Percentiles rank a stretch among this genome's conserved stretches.
These are phyloP conservation scores for Gracilaria caudata DNA, from an alignment of 23 red algal genomes.

Conservation along the genomic window DNA sequence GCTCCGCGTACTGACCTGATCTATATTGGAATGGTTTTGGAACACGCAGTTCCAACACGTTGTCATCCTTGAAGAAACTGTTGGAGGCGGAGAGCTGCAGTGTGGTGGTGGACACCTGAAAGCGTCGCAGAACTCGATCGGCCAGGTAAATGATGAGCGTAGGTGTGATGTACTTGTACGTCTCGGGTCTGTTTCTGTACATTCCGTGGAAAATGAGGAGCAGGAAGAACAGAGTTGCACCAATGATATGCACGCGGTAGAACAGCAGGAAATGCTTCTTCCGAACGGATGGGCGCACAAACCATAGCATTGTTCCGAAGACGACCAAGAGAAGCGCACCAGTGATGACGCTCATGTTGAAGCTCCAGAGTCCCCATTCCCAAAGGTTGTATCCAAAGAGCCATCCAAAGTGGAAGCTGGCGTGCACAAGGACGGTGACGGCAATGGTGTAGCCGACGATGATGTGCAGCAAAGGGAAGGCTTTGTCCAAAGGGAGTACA, in stretches of 20 bases:
- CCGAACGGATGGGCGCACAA: constrained; percentile 37
- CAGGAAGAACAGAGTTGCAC: constrained; percentile 62
- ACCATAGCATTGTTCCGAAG: constrained; percentile 36
- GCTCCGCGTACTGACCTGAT: constrained; percentile 84
- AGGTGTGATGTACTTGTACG: constrained; percentile 76
- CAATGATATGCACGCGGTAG: constrained; percentile 66
- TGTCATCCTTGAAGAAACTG: constrained; percentile 31
- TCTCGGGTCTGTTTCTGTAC: constrained; percentile 59
- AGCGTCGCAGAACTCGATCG: constrained; percentile 54
- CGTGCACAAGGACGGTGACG: constrained; percentile 41
- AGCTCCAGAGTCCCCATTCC: constrained; percentile 41
- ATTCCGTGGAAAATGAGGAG: constrained; percentile 80
- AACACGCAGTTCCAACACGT: constrained; percentile 61
- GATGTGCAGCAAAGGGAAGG: constrained; percentile 65
- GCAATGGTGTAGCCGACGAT: constrained; percentile 60
- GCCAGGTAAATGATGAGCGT: constrained; percentile 67
- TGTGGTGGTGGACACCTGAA: constrained; percentile 16
- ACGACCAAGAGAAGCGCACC: constrained; percentile 34
- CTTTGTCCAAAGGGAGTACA: constrained; percentile 68
- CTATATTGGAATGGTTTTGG: constrained; percentile 70
- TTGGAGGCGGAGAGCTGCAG: constrained; percentile 42
- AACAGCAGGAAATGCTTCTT: constrained; percentile 66
- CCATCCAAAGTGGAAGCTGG: constrained; percentile 66
- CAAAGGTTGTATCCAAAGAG: constrained; percentile 33
- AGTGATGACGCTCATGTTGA: constrained; percentile 65